A percentile compares a stretch with the other conserved stretches of the same genome.
These are phyloP conservation scores for Mycena floridula DNA, from an alignment of 768 basidiomycete genomes.

Conservation along the genomic window DNA sequence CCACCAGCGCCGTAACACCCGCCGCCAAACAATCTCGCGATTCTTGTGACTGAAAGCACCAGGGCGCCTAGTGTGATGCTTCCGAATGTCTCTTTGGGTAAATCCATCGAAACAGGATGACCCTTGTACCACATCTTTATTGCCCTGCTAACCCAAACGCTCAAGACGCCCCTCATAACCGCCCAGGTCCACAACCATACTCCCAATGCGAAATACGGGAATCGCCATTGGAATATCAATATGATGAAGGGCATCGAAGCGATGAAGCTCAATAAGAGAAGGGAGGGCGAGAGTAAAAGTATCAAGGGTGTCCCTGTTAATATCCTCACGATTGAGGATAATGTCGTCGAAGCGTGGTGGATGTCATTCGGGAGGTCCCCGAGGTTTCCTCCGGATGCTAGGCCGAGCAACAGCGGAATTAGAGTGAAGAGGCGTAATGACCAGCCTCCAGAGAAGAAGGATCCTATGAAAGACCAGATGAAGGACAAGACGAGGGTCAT, in stretches of 20 bases:
- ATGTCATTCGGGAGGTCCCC: constrained; percentile 65
- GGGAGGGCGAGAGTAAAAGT: constrained; percentile 64
- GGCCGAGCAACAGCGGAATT: constrained; percentile 62
- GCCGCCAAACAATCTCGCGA: too few relatives aligned
- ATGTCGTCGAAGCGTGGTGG: constrained; percentile 55
- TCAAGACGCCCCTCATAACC: constrained; percentile 71
- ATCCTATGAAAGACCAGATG: constrained; percentile 77
- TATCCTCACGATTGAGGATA: constrained; percentile 59
- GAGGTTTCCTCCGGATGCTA: constrained; percentile 67
- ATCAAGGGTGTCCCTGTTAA: constrained; percentile 71
- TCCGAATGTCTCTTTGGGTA: too few relatives aligned
- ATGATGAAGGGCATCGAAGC: constrained; percentile 76
- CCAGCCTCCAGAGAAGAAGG: constrained; percentile 55
- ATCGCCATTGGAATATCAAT: constrained; percentile 68
- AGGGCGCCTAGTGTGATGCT: too few relatives aligned
- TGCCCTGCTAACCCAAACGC: too few relatives aligned
- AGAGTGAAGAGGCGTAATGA: constrained; percentile 68
- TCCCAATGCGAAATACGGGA: constrained; percentile 60
- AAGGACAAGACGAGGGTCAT: constrained; percentile 68
- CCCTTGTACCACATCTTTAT: too few relatives aligned
- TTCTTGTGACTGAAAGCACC: too few relatives aligned
- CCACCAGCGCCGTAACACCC: too few relatives aligned
- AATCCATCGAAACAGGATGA: too few relatives aligned
- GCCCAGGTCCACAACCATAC: constrained; percentile 76
- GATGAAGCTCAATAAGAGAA: constrained; percentile 63